Evolutionary conservation across 257 asterid genomes (phyloP).

Genomic region (Marsdenia floribunda): DNA sequence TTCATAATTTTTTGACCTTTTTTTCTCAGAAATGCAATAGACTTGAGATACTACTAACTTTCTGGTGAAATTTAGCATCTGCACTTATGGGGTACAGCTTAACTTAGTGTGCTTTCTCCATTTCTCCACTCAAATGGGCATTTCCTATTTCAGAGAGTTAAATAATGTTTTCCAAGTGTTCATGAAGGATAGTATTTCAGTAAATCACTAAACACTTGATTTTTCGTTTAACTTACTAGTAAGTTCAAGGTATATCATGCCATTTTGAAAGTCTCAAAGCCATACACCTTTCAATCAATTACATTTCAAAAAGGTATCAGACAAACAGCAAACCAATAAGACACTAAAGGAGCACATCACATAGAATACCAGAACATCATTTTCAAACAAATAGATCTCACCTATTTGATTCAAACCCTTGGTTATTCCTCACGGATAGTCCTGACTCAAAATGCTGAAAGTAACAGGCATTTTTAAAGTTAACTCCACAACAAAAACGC

Average conservation of each 20-base stretch:
- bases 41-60: background rate
- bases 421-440: constrained; percentile 62
- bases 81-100: background rate
- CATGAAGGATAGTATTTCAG: background rate
- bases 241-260: background rate
- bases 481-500: background rate
- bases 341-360: background rate
- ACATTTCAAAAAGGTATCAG: background rate
- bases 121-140: background rate
- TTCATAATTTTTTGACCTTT: background rate
- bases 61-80: background rate
- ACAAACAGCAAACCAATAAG: background rate
- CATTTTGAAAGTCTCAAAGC: background rate
- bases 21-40: background rate
- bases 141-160: background rate
- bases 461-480: background rate
- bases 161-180: background rate
- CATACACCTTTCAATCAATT: background rate
- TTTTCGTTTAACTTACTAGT: background rate
- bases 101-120: background rate
- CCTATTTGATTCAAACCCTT: constrained; percentile 77
- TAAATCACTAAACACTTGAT: background rate
- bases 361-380: background rate
- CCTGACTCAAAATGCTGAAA: constrained; percentile 97
- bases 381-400: constrained; percentile 16